Evolutionary conservation across 352 stramenopile genomes (phyloP), one percentile per base, ranked within the genome.

Genomic region (Phytophthora quininea): DNA sequence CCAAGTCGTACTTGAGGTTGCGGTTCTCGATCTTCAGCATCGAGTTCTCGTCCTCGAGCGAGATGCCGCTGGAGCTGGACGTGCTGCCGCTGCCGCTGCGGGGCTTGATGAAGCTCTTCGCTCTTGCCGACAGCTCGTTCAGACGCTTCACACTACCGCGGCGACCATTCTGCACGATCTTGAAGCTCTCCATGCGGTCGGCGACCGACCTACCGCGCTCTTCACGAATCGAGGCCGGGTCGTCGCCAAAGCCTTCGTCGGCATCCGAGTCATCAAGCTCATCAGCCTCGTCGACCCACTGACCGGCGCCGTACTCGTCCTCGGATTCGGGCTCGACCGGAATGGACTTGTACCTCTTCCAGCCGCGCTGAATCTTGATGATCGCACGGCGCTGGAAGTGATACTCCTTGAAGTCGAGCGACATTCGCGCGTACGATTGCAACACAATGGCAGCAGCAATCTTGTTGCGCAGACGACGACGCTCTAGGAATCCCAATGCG

Each of bases 21-120:
- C 85, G 87, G 69, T 95, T 95, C 73, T 95, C 87, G 49, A 92
- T 90, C 58, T 90, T 89, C 38, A 95, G 82, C 80, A 92, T 95
- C 59, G 85, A 79, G 58, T 95, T 95, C 67, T 95, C 87, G 58
- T 95, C 87, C 60, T 95, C 87, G 8, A 95, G 58, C 27, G 80
- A 82, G 58, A 90, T 90, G 56, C 80, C 81, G 35, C 77, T 89
- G 19, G 77, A 91, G 54, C 78, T 88, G 32, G 79, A 84, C n/a
- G 81, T 80, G 66, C 80, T 89, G 59, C 80, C 76, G 62, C 82
- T 88, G n/a, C 75, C 70, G 45, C 83, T 90, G 27, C 77, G 75
- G 15, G 75, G 49, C 58, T 88, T 90, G 68, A 93, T 86, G 33
- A 93, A 85, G 64, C 72, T 88, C 66, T 91, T 87, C 8, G 87